These are phyloP conservation scores for Xylariaceae sp. DNA, from an alignment of 2,329 filamentous ascomycete species.

Conservation along the genomic window DNA sequence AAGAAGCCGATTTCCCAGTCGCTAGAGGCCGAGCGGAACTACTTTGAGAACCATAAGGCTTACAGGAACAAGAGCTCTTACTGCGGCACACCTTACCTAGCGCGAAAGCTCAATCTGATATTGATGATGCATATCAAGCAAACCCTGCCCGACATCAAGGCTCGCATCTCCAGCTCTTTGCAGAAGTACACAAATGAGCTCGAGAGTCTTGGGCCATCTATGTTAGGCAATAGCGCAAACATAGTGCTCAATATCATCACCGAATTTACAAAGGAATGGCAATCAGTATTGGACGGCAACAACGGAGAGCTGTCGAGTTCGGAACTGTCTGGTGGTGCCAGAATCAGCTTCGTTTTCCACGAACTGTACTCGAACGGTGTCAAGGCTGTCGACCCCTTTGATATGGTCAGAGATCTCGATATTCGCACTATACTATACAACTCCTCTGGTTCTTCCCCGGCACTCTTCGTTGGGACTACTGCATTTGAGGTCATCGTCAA, in stretches of 20 bases:
- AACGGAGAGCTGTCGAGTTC: conserved; percentile 93
- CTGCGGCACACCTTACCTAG: conserved; percentile 95
- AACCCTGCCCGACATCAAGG: conserved; percentile 97
- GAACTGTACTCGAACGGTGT: conserved; percentile 96
- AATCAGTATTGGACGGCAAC: conserved; percentile 92
- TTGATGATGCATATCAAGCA: conserved; percentile 99
- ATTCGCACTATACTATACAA: conserved; percentile 98
- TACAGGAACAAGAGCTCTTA: conserved; percentile 98
- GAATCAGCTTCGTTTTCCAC: conserved; percentile 99
- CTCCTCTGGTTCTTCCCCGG: conserved; percentile 96
- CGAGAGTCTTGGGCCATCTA: conserved; percentile 78
- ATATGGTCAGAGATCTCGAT: conserved; percentile 94
- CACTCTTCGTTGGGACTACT: conserved; percentile 93
- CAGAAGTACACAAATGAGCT: conserved; percentile 88
- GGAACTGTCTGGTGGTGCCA: conserved; percentile 91
- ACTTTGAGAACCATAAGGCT: conserved; percentile 97
- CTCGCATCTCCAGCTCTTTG: conserved; percentile 86
- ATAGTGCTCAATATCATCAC: conserved; percentile 98
- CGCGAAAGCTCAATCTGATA: conserved; percentile 94
- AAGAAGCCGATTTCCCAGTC: conserved; percentile 91
- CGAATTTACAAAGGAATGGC: conserved; percentile 96
- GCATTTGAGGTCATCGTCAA: conserved; percentile 99
- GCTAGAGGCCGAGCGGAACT: conserved; percentile 89
- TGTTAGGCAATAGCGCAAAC: conserved; percentile 93
- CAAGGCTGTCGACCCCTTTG: conserved; percentile 96